Base-by-base conservation (phyloP, 768 basidiomycete genomes). In the Rhodotorula paludigena region DNA sequence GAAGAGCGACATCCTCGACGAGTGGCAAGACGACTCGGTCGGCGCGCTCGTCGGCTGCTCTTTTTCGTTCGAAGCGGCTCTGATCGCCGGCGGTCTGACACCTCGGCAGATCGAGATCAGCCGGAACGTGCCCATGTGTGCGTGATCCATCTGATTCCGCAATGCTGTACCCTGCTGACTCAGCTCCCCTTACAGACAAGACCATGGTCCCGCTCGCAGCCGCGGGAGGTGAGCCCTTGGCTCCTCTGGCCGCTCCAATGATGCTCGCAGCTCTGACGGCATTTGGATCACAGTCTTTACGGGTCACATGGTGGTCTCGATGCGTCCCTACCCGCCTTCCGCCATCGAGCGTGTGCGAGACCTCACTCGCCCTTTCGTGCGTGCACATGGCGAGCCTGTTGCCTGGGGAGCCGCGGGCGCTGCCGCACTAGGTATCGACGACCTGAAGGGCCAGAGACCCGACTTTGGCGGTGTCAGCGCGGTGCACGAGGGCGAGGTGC, bases 301-400 rank as follows among this genome's bases (percentile, higher is more conserved):
- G 9, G 76, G 76, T 20, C 62, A 61, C 52, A 74, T 71, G 74
- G 76, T 77, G 30, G 76, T 77, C 25, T 77, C 76, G 23, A 77
- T 74, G 76, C 64, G 76, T 14, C 76, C 76, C 6, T 77, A 74
- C 45, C 64, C 51, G 2, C 28, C 57, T 2, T 58, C 52, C 2
- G 38, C 45, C 5, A 41, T 75, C 56, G 64, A 68, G 21, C 63
- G 28, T 3, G 72, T 74, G 16, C 42, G 68, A 23, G 47, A 59
- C 11, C 72, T 71, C 28, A 74, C 73, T 23, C 54, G 73, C 42
- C 71, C 72, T 2, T 77, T 68, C 66, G 63, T 57, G 36, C 39
- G 30, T 15, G 64, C 76, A 18, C 76, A 77, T 52, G 76, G 76
- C 21, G 75, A 75, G 53, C 76, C 76, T 1, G 55, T 75, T 32